A percentile compares a stretch with the other conserved stretches of the same genome.
Evolutionary conservation across 352 stramenopile genomes (phyloP).

Genomic region (Phytophthora idaei): DNA sequence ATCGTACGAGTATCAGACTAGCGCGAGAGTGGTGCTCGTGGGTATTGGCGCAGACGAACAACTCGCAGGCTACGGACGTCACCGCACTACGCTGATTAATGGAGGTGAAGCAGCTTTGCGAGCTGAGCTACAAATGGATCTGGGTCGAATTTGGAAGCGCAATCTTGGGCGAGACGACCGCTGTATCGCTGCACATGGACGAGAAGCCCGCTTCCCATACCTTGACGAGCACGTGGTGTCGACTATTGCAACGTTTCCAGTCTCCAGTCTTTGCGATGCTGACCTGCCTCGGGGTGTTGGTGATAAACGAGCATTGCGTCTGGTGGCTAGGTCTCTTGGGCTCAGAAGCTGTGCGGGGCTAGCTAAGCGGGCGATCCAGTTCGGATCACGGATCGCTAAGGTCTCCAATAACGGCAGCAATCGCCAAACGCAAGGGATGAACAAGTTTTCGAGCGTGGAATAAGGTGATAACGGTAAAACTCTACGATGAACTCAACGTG

Average conservation of each 20-base stretch:
- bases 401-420: slow-evolving; percentile 76
- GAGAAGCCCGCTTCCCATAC: slow-evolving; percentile 95
- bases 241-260: slow-evolving; percentile 67
- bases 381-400: slow-evolving; percentile 92
- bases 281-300: slow-evolving; percentile 74
- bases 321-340: slow-evolving; percentile 76
- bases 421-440: slow-evolving; percentile 53
- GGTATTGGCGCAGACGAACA: slow-evolving; percentile 97
- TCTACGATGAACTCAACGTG: too few relatives aligned
- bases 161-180: slow-evolving; percentile 97
- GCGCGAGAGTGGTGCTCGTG: slow-evolving; percentile 83
- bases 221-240: slow-evolving; percentile 93
- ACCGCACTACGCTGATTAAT: slow-evolving; percentile 86
- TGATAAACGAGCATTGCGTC: slow-evolving; percentile 92
- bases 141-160: slow-evolving; percentile 92
- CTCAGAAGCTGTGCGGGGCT: slow-evolving; percentile 65
- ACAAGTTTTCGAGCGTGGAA: slow-evolving; percentile 35
- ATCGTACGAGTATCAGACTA: slow-evolving; percentile 43
- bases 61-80: slow-evolving; percentile 94
- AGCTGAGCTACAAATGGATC: slow-evolving; percentile 89
- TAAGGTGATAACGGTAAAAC: slow-evolving; percentile 4
- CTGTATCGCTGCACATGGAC: slow-evolving; percentile 90
- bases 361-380: slow-evolving; percentile 96
- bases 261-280: slow-evolving; percentile 85
- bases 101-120: slow-evolving; percentile 62